A percentile compares a stretch with the other conserved stretches of the same genome.
phyloP scores from a whole-genome alignment of 192 early-diverging fungal genomes.

The Entomortierella parvispora region DNA sequence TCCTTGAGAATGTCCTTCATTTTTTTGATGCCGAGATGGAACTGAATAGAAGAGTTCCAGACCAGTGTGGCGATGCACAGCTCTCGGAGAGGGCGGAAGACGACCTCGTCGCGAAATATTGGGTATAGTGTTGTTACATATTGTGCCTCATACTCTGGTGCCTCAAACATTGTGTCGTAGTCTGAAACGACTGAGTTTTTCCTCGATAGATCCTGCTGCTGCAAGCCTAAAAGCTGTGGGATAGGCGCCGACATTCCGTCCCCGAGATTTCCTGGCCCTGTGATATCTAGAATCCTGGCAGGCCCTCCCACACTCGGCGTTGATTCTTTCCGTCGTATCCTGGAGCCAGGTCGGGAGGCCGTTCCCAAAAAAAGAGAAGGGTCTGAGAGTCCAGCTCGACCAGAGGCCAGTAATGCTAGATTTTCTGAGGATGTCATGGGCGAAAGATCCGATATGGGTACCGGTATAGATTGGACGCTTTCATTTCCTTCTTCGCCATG shows the following conservation, averaged over 20 bases:
- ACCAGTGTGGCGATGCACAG: slow-evolving; percentile 50
- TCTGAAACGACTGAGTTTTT: slow-evolving; percentile 51
- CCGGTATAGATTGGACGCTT: slow-evolving; percentile 19
- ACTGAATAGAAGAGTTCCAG: slow-evolving; percentile 51
- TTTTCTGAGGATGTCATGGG: slow-evolving; percentile 49
- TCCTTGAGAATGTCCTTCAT: slow-evolving; percentile 48
- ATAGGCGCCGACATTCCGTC: slow-evolving; percentile 19
- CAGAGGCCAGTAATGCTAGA: slow-evolving; percentile 32
- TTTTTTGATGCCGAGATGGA: slow-evolving; percentile 43
- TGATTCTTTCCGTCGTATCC: slow-evolving; percentile 37
- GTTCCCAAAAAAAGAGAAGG: slow-evolving; percentile 40
- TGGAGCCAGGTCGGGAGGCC: slow-evolving; percentile 21
- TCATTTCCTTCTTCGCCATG: slow-evolving; percentile 38
- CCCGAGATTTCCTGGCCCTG: slow-evolving; percentile 3
- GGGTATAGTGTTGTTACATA: slow-evolving; percentile 50
- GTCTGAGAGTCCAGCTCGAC: slow-evolving; percentile 21
- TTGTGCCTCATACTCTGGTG: slow-evolving; percentile 43
- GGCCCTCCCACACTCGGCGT: slow-evolving; percentile 13
- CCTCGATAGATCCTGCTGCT: slow-evolving; percentile 40
- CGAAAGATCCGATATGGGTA: slow-evolving; percentile 34
- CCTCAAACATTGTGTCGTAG: slow-evolving; percentile 40
- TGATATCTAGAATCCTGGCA: slow-evolving; percentile 25
- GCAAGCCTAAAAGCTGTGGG: slow-evolving; percentile 20
- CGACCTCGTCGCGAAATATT: slow-evolving; percentile 44
- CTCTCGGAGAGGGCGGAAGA: slow-evolving; percentile 41